Base-by-base conservation (phyloP, 192 early-diverging fungal species). In the Thamnidium elegans region DNA sequence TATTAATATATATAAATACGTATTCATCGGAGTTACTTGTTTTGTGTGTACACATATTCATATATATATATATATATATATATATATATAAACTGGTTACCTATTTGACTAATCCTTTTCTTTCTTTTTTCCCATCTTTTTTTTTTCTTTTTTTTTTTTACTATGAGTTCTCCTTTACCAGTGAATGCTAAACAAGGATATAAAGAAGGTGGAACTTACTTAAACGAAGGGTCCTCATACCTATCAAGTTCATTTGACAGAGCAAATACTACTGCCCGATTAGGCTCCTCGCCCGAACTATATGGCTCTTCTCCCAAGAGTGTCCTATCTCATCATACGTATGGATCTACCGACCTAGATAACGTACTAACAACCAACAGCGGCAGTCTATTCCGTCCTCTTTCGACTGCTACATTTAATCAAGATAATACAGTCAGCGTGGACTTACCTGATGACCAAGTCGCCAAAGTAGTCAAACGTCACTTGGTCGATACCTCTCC, bases 401-500 rank as follows among this genome's bases (percentile, higher is more conserved):
- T 67, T 4, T 63, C 68, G 0, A 34, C 42, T 7, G 34, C 58
- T 0, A 55, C 60, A 6, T 67, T 59, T 39, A 46, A 67, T 39
- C 56, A 23, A n/a, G 68, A 70, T 36, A 63, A 70, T 31, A 67
- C 66, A 43, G 45, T 70, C 17, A 53, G 61, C 14, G 68, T 62
- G 6, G 66, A 73, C 32, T 20, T 76, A 21, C 46, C 74, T 17
- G 55, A 76, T 19, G 70, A 71, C 15, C 43, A 72, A 48, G 69
- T 76, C 3, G 74, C 74, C 43, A 55, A 44, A 26, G 69, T 71
- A 0, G 74, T 76, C 1, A 71, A 68, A 23, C 53, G 70, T 7
- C 74, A 76, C 46, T 56, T 76, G 17, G 51, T 65, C 2, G 59
- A 55, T n/a, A 58, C 67, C 19, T 69, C 68, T 10, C 72, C 72